A percentile compares a stretch with the other conserved stretches of the same genome.
Evolutionary conservation across 2,329 filamentous ascomycete genomes (phyloP).

Genomic region (Kalmusia sp.): DNA sequence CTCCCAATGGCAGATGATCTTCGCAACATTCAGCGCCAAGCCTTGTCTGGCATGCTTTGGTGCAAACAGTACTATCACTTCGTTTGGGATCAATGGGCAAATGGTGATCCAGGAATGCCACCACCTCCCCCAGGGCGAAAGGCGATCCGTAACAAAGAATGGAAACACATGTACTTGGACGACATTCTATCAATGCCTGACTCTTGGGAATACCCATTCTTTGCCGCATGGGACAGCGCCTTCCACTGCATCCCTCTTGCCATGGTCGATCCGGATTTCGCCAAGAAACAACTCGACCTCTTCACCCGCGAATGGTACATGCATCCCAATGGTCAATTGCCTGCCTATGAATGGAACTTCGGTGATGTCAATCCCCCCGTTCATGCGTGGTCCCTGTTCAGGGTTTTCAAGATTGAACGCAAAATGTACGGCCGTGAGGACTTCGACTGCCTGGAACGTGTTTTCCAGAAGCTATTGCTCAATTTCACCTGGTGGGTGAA

Average conservation of each 20-base stretch:
- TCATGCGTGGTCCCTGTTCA: slow-evolving; percentile 94
- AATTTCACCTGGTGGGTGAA: slow-evolving; percentile 99
- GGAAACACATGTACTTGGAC: slow-evolving; percentile 94
- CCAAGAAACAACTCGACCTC: slow-evolving; percentile 95
- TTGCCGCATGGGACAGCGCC: slow-evolving; percentile 95
- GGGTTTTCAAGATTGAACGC: slow-evolving; percentile 97
- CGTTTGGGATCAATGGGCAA: slow-evolving; percentile 97
- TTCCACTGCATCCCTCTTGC: slow-evolving; percentile 96
- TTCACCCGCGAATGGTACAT: slow-evolving; percentile 99
- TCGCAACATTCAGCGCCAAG: slow-evolving; percentile 93
- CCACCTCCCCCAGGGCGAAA: slow-evolving; percentile 84
- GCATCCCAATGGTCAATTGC: slow-evolving; percentile 94
- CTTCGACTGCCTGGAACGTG: slow-evolving; percentile 91
- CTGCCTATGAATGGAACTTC: slow-evolving; percentile 97
- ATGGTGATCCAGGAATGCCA: slow-evolving; percentile 87
- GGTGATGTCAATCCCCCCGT: slow-evolving; percentile 96
- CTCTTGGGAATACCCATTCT: slow-evolving; percentile 98
- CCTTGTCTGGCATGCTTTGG: slow-evolving; percentile 97
- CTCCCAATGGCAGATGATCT: slow-evolving; percentile 93
- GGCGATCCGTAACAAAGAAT: slow-evolving; percentile 82
- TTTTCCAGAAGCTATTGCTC: slow-evolving; percentile 93
- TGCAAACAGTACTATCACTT: slow-evolving; percentile 97
- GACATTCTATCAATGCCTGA: slow-evolving; percentile 98
- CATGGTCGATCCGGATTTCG: slow-evolving; percentile 97
- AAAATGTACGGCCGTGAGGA: slow-evolving; percentile 97